phyloP scores from a whole-genome alignment of 1,139 yeast species.

The Citeromyces hawaiiensis region DNA sequence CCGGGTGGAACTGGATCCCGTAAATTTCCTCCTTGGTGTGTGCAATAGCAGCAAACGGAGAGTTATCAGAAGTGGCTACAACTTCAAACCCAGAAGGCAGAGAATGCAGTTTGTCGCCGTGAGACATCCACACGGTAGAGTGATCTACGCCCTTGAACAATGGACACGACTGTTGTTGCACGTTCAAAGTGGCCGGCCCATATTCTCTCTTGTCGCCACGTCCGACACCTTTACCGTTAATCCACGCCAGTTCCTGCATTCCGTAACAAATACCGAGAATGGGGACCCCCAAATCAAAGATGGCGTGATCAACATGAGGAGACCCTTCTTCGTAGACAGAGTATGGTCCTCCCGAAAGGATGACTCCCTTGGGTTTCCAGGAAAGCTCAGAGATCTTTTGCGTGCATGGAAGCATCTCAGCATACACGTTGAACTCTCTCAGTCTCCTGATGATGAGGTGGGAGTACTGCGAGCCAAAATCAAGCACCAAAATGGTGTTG shows the following conservation, averaged over 20 bases:
- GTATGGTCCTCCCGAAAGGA: constrained; percentile 95
- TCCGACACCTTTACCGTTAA: constrained; percentile 88
- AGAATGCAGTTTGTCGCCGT: constrained; percentile 89
- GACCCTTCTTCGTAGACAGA: constrained; percentile 92
- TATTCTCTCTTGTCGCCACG: constrained; percentile 98
- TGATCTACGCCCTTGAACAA: constrained; percentile 82
- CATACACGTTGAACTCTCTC: constrained; percentile 95
- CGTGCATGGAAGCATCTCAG: constrained; percentile 98
- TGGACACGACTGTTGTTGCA: constrained; percentile 52
- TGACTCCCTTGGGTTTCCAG: constrained; percentile 96
- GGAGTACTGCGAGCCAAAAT: constrained; percentile 96
- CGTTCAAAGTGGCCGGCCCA: constrained; percentile 88
- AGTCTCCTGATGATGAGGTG: constrained; percentile 94
- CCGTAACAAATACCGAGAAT: constrained; percentile 98
- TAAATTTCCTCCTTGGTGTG: constrained; percentile 61
- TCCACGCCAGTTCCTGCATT: constrained; percentile 98
- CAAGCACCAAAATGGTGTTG: constrained; percentile 94
- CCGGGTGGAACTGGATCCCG: constrained; percentile 99
- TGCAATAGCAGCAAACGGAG: constrained; percentile 91
- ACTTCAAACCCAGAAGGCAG: constrained; percentile 83
- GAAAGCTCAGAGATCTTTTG: constrained; percentile 84
- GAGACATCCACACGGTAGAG: constrained; percentile 99
- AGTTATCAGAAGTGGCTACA: constrained; percentile 86
- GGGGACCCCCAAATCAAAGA: constrained; percentile 85
- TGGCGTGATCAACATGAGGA: constrained; percentile 94